phyloP scores from a whole-genome alignment of 2,329 filamentous ascomycete species.

The Colletotrichum chrysophilum region DNA sequence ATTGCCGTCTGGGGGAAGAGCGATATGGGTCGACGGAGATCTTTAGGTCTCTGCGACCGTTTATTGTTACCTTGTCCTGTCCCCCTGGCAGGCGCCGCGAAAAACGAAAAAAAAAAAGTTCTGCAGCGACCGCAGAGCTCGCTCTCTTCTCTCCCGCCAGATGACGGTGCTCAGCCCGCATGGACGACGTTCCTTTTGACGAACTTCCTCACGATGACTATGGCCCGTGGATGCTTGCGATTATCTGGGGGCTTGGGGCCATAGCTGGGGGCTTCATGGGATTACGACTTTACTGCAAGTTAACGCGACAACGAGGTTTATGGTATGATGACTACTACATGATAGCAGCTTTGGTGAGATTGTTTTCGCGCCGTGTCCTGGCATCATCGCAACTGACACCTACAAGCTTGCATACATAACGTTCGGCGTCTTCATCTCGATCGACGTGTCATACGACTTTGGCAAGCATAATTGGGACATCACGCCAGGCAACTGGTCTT shows the following conservation, averaged over 20 bases:
- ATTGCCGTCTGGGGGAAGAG: neutral
- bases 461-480: constrained; percentile 22
- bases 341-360: constrained; percentile 24
- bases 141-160: neutral
- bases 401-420: constrained; percentile 8
- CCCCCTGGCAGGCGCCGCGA: neutral
- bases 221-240: constrained; percentile 6
- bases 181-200: constrained; percentile 1
- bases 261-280: constrained; percentile 19
- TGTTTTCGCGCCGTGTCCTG: neutral
- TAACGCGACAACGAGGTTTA: constrained; percentile 12
- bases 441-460: constrained; percentile 16
- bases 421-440: constrained; percentile 7
- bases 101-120: neutral
- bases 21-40: neutral
- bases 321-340: constrained; percentile 26
- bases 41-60: constrained; percentile 2
- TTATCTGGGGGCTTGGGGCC: constrained; percentile 9
- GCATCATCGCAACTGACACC: neutral
- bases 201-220: constrained; percentile 20
- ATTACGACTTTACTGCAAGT: constrained; percentile 26
- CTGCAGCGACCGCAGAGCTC: neutral
- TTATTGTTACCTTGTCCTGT: neutral
- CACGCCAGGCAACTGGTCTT: constrained; percentile 6
- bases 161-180: neutral